Conservation (phyloP, 768 basidiomycete genomes). For the Calocybe indica region DNA sequence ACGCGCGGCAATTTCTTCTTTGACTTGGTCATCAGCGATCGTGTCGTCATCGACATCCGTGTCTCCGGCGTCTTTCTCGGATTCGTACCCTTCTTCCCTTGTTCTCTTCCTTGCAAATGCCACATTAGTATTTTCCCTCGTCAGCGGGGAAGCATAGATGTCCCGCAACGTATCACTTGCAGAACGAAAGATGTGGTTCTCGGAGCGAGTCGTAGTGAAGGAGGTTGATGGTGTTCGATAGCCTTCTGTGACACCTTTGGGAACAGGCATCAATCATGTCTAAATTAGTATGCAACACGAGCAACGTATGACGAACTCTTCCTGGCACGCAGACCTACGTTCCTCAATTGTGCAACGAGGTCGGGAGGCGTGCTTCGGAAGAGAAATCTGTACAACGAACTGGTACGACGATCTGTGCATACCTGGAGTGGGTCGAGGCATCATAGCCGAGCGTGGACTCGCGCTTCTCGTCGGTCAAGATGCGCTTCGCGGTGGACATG, state of each 20-base stretch:
- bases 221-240: constrained; percentile 37
- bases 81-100: constrained; percentile 21
- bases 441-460: constrained; percentile 12
- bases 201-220: constrained; percentile 33
- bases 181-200: constrained; percentile 42
- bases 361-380: constrained; percentile 39
- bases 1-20: background rate
- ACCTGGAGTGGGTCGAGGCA: constrained; percentile 7
- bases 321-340: constrained; percentile 50
- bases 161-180: constrained; percentile 52
- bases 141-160: constrained; percentile 23
- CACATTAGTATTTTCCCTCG: constrained; percentile 2
- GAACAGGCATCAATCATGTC: constrained; percentile 12
- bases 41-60: constrained; percentile 11
- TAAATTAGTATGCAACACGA: constrained; percentile 16
- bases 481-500: constrained; percentile 19
- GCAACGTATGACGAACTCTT: constrained; percentile 39
- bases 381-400: background rate
- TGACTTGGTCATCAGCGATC: constrained; percentile 6
- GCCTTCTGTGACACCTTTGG: constrained; percentile 46
- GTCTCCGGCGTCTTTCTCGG: constrained; percentile 18
- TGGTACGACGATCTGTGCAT: background rate
- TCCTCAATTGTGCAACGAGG: constrained; percentile 47
- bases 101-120: constrained; percentile 27
- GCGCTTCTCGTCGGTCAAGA: constrained; percentile 18